Conservation (phyloP, 192 early-diverging fungal species). For the Lobosporangium transversale region DNA sequence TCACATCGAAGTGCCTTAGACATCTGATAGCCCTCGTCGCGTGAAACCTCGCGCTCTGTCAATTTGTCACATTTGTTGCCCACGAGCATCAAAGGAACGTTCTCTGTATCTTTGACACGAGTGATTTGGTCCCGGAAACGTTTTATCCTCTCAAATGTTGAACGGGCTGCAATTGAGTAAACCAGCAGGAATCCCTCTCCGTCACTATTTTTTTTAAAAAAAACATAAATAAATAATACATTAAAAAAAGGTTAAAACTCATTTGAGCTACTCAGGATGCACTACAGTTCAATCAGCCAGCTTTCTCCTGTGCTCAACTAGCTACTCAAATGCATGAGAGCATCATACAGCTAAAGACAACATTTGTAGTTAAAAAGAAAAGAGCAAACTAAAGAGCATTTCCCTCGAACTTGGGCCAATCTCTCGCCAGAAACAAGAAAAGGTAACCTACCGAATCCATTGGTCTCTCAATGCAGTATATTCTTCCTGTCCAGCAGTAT, state of each 20-base stretch:
- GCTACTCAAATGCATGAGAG: slow-evolving; percentile 18
- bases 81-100: slow-evolving; percentile 90
- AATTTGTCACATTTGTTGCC: slow-evolving; percentile 94
- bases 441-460: slow-evolving; percentile 79
- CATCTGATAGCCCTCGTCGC: slow-evolving; percentile 84
- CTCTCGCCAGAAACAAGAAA: too few species aligned
- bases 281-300: background rate
- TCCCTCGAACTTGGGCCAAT: background rate
- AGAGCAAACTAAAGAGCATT: background rate
- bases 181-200: slow-evolving; percentile 93
- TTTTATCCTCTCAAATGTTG: slow-evolving; percentile 89
- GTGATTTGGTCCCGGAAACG: slow-evolving; percentile 88
- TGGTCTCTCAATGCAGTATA: slow-evolving; percentile 83
- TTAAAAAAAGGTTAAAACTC: background rate
- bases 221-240: background rate
- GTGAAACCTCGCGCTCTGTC: slow-evolving; percentile 84
- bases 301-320: slow-evolving; percentile 1
- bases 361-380: background rate
- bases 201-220: slow-evolving; percentile 37
- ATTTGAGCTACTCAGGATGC: too few species aligned
- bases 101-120: slow-evolving; percentile 91
- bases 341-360: slow-evolving; percentile 1
- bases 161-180: slow-evolving; percentile 89
- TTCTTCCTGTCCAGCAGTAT: slow-evolving; percentile 93
- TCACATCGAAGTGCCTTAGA: slow-evolving; percentile 79